Percentiles rank a stretch among this genome's conserved stretches.
phyloP scores from a whole-genome alignment of 1,284 basidiomycete genomes.

The Mrakiaceae sp. region DNA sequence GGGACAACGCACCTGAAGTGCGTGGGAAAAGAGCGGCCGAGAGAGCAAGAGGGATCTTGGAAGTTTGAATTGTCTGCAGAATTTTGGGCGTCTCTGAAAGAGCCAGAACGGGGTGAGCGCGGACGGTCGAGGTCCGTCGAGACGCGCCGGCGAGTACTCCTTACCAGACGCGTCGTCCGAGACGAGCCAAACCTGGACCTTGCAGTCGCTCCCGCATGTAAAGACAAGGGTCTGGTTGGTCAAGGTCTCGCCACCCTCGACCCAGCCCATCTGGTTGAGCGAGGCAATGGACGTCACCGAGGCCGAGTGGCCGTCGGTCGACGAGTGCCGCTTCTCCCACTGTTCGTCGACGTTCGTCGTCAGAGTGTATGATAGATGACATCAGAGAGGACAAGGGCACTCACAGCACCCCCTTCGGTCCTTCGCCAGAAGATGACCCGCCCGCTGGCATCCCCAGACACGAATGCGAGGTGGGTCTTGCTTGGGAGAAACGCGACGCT shows the following conservation, averaged over 20 bases:
- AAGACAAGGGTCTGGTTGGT: neutral
- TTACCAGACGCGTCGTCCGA: neutral
- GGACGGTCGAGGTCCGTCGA: no score
- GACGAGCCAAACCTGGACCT: constrained; percentile 12
- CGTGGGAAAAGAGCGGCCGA: constrained; percentile 53
- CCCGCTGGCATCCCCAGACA: constrained; percentile 71
- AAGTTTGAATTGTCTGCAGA: constrained; percentile 50
- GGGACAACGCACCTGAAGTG: constrained; percentile 44
- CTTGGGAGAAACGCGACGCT: constrained; percentile 46
- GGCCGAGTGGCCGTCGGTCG: neutral
- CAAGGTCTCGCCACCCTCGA: neutral
- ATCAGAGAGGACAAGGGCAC: no score
- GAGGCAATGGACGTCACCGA: neutral
- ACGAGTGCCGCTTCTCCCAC: no score
- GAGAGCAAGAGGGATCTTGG: constrained; percentile 61
- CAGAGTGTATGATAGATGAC: no score
- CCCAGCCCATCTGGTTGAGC: neutral
- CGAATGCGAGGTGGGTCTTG: constrained; percentile 35
- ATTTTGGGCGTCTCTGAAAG: constrained; percentile 39
- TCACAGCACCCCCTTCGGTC: no score
- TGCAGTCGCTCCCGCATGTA: constrained; percentile 8
- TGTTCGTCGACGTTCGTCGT: no score
- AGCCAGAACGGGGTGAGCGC: neutral
- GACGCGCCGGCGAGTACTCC: neutral
- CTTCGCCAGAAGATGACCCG: constrained; percentile 57